Evolutionary conservation across 1,284 basidiomycete genomes (phyloP), one percentile per base, ranked within the genome.

Genomic region (Rhodotorula mucilaginosa): DNA sequence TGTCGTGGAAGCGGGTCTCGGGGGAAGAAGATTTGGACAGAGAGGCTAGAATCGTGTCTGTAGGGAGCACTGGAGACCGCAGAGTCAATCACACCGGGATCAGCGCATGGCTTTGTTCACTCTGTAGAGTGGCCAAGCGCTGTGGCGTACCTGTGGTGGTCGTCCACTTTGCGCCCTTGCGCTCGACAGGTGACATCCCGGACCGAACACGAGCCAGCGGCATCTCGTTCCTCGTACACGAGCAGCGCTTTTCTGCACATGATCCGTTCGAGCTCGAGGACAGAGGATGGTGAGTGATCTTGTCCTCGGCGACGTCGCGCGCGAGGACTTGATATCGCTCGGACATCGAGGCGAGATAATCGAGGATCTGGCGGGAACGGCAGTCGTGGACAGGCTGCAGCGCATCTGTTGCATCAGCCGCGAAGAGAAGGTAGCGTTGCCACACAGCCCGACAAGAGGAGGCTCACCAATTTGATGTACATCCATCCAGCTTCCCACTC

Each of bases 401-500:
- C 19, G 16, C 34, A 23, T 0, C 26, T 15, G 26, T 1, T 1
- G 0, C 3, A 8, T n/a, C 18, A 23, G 19, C 18, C 7, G 15
- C 8, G 18, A 16, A 34, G 26, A 13, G 12, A 19, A 44, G 26
- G 26, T 26, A 26, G 29, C 49, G 49, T 5, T 2, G 44, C 51
- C 57, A 54, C 39, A 21, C 0, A n/a, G 21, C 3, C n/a, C 5
- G 13, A 1, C 1, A 21, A 44, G 39, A 44, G 39, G 10, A 44
- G 39, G 58, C 71, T 39, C 47, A 71, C 74, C 16, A 75, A 46
- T 60, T 75, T 75, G 62, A 68, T n/a, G 47, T 69, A 75, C 64
- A 75, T 64, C 74, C 74, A 75, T 13, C 54, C 44, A 1, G 69
- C 23, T 39, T 75, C 74, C 70, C 68, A 67, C 51, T 75, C 72